A percentile compares a stretch with the other conserved stretches of the same genome.
These are phyloP conservation scores for Ceratocystis alfenasii DNA, from an alignment of 2,329 filamentous ascomycete genomes.

Conservation along the genomic window DNA sequence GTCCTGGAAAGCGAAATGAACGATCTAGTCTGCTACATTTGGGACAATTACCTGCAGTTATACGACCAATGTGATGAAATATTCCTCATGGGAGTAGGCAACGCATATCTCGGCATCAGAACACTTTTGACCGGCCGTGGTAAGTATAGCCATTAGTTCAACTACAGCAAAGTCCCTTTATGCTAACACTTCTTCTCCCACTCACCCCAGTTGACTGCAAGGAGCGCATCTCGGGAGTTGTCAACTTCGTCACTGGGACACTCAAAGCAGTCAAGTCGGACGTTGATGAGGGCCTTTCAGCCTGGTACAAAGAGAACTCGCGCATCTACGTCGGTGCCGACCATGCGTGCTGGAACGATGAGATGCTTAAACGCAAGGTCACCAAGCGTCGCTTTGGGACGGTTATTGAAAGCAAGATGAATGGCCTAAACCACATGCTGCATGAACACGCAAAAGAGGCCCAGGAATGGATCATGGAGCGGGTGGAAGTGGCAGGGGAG, in stretches of 20 bases:
- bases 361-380: conserved; percentile 47
- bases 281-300: conserved; percentile 55
- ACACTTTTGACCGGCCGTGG: conserved; percentile 67
- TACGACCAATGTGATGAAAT: conserved; percentile 59
- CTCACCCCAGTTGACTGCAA: conserved; percentile 43
- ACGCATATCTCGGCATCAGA: conserved; percentile 73
- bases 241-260: conserved; percentile 70
- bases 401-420: conserved; percentile 41
- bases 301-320: conserved; percentile 77
- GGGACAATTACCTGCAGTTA: conserved; percentile 92
- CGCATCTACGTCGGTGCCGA: conserved; percentile 63
- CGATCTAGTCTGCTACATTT: conserved; percentile 72
- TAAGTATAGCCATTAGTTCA: conserved; percentile 31
- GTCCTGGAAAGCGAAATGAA: conserved; percentile 49
- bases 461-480: conserved; percentile 39
- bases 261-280: conserved; percentile 71
- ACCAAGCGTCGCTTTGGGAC: conserved; percentile 49
- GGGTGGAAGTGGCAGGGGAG: conserved; percentile 32
- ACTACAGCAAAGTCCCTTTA: conserved; percentile 18
- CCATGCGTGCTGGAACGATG: conserved; percentile 64
- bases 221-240: conserved; percentile 53
- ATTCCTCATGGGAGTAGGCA: conserved; percentile 79
- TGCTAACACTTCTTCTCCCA: conserved; percentile 21
- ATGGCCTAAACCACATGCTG: conserved; percentile 46
- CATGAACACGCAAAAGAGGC: conserved; percentile 41